Evolutionary conservation across 768 basidiomycete genomes (phyloP).

Genomic region (Suillus subaureus): DNA sequence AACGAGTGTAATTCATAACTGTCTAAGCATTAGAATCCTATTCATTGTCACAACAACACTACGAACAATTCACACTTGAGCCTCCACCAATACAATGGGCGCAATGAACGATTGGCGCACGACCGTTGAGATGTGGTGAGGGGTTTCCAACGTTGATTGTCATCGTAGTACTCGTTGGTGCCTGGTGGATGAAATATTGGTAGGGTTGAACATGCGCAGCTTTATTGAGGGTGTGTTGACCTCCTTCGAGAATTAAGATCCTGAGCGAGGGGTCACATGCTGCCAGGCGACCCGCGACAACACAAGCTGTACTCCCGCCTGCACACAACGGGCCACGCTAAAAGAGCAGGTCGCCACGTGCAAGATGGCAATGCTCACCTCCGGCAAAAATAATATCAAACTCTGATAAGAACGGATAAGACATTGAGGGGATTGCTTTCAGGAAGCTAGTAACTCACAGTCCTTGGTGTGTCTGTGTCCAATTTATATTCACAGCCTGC

Average conservation of each 20-base stretch:
- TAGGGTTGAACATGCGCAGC: conserved; percentile 24
- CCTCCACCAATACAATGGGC: conserved; percentile 30
- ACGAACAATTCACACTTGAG: conserved; percentile 23
- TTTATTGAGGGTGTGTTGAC: conserved; percentile 23
- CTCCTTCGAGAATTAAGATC: conserved; percentile 30
- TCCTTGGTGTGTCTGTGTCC: neutral
- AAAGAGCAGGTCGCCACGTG: neutral
- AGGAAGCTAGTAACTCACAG: neutral
- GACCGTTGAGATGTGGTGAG: conserved; percentile 17
- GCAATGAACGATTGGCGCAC: conserved; percentile 16
- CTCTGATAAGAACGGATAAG: neutral
- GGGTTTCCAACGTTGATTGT: conserved; percentile 15
- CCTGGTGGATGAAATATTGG: conserved; percentile 19
- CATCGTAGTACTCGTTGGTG: conserved; percentile 20
- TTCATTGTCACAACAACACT: neutral
- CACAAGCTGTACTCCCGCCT: conserved; percentile 30
- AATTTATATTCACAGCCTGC: neutral
- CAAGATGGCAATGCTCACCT: neutral
- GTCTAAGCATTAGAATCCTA: neutral
- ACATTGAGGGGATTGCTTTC: neutral
- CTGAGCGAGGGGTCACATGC: conserved; percentile 27
- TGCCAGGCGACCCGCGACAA: conserved; percentile 30
- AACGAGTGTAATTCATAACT: conserved; percentile 25
- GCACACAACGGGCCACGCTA: neutral
- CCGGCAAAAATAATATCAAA: conserved; percentile 5